Evolutionary conservation across 2,329 filamentous ascomycete species (phyloP).

Genomic region (Colletotrichum siamense): DNA sequence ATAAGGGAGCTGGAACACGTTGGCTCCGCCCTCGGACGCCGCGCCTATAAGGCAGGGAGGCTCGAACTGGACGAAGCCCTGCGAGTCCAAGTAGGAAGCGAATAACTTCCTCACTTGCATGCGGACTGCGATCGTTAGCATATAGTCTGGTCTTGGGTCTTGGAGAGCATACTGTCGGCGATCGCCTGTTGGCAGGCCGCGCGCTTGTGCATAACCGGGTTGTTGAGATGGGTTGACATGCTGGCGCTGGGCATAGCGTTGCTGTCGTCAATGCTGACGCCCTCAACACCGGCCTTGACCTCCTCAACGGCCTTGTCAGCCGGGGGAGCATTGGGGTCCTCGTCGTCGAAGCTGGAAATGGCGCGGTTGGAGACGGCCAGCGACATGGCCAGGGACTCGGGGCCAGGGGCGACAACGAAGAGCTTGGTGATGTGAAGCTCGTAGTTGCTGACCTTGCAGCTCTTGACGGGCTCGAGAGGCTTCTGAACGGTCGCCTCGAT

Average conservation of each 20-base stretch:
- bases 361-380: conserved; percentile 78
- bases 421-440: conserved; percentile 91
- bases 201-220: conserved; percentile 90
- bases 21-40: conserved; percentile 89
- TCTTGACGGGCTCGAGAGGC: conserved; percentile 87
- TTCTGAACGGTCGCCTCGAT: conserved; percentile 84
- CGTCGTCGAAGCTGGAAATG: conserved; percentile 69
- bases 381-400: conserved; percentile 63
- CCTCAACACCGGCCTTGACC: conserved; percentile 38
- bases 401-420: conserved; percentile 74
- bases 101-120: conserved; percentile 45
- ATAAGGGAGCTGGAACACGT: conserved; percentile 90
- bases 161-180: conserved; percentile 29
- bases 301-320: conserved; percentile 35
- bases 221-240: conserved; percentile 86
- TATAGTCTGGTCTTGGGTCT: not conserved
- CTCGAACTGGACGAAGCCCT: conserved; percentile 67
- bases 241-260: conserved; percentile 70
- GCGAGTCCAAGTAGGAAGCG: conserved; percentile 24
- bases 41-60: conserved; percentile 89
- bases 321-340: conserved; percentile 44
- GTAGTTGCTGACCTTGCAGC: conserved; percentile 77
- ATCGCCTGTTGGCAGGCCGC: conserved; percentile 91
- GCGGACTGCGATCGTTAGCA: conserved; percentile 32
- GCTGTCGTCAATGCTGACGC: conserved; percentile 43